Evolutionary conservation across 139 green algal genomes (phyloP), one percentile per base, ranked within the genome.

Genomic region (Volvox reticuliferus): DNA sequence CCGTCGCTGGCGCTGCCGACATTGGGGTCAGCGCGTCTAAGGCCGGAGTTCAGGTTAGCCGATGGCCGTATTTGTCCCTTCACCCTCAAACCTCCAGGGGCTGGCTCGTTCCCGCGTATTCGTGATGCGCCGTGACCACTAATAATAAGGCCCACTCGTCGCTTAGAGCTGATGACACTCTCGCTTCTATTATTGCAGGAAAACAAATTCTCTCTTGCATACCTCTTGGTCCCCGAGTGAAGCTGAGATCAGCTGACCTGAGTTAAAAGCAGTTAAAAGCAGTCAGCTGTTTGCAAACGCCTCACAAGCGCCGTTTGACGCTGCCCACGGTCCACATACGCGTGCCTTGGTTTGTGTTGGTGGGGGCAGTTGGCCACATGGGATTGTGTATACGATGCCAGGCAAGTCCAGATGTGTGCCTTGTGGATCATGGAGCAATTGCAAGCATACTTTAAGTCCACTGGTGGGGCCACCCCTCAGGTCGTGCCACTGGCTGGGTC

Each of bases 401-500:
- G 71, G 71, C 71, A 79, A 79, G 71, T 79, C 26, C 2, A 75
- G 67, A 5, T 55, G 44, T 55, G 44, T 9, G 44, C 44, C 44
- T 73, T 73, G 65, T 12, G 21, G 65, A 73, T 5, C 65, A 12
- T 28, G 6, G 65, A 24, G 65, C 12, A 73, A 55, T 55, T 55
- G 5, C 44, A 55, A 5, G 44, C 44, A 55, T 9, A 55, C 9
- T 55, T 55, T 9, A 55, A 55, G 44, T 55, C 44, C 9, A 9
- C 44, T 55, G 44, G 44, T 55, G 44, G 44, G 44, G 44, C 44
- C 44, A 55, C 44, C 44, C 73, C 73, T n/a, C 73, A 80, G 73
- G 73, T 80, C 35, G 73, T 80, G 32, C 73, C 76, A 20, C 19
- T 82, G 76, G n/a, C 76, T 82, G 44, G 44, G 44, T 82, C 76